Base-by-base conservation (phyloP, 2,329 filamentous ascomycete genomes). In the Curvularia spicifera region DNA sequence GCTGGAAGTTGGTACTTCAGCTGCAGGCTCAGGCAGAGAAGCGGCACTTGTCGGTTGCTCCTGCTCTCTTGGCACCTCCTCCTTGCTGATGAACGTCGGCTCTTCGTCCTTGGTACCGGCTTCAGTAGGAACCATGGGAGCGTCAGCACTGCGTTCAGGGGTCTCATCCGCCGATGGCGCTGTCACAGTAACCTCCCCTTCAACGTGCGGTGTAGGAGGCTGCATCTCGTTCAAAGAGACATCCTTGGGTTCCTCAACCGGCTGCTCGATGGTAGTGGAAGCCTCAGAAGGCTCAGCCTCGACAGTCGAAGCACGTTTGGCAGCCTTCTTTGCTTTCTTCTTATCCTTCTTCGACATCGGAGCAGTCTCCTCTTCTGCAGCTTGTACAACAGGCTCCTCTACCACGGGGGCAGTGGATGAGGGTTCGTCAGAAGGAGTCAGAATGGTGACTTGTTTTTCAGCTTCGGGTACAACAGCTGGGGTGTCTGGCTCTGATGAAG, bases 271-370 rank as follows among this genome's bases (percentile, higher is more conserved):
- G 13, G 33, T 28, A 6, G 51, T 12, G 3, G 28, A 5, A 20
- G 53, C 26, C 5, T 48, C 53, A 26, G 56, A 43, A 43, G 44
- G n/a, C 28, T 56, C 48, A 43, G 43, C 33, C 12, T 65, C 56
- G 0, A 51, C 39, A 4, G 54, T 24, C 13, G 60, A 59, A 22
- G 43, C 60, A 47, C 56, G 63, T 45, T 68, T 68, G 12, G 54
- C 56, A 3, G 53, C 53, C 46, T 69, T 70, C 58, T 69, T 68
- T 5, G 59, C 66, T 40, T 69, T 69, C 51, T 70, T 70, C 53
- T 65, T 65, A 15, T 67, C 67, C 47, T 69, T 69, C 60, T 67
- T 68, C 5, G 59, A 31, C 28, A 46, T 18, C n/a, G 28, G 47
- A 1, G 58, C 39, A 29, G 29, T 44, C 0, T 61, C 47, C n/a